Evolutionary conservation across 202 grass and related monocot species (phyloP).

Genomic region (Setaria italica): DNA sequence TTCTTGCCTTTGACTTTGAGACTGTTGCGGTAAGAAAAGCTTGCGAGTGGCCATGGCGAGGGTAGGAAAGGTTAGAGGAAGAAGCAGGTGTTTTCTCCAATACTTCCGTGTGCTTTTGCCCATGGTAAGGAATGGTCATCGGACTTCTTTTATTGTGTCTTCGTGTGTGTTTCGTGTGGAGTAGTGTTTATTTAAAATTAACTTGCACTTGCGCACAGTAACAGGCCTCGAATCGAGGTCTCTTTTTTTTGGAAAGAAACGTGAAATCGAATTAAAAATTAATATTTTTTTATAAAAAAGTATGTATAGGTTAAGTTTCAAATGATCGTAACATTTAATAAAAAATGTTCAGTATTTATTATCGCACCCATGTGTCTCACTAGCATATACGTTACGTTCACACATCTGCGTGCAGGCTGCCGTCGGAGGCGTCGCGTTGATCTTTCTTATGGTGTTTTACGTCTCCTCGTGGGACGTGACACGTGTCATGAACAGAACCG

Average conservation of each 20-base stretch:
- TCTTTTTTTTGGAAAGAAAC: background rate
- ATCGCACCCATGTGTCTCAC: background rate
- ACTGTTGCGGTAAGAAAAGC: background rate
- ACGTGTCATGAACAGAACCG: background rate
- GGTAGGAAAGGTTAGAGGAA: background rate
- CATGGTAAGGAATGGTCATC: background rate
- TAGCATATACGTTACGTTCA: background rate
- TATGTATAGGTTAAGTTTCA: too few species aligned
- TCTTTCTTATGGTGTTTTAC: background rate
- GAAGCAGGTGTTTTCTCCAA: background rate
- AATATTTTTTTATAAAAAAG: background rate
- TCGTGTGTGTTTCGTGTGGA: too few species aligned
- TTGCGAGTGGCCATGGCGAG: background rate
- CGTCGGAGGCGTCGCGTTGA: background rate
- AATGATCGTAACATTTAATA: too few species aligned
- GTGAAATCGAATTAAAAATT: background rate
- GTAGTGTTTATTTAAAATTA: too few species aligned
- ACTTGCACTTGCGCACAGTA: too few species aligned
- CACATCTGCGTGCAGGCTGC: background rate
- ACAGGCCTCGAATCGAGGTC: too few species aligned
- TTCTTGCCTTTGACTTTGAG: background rate
- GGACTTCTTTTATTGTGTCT: too few species aligned
- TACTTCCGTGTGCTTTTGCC: background rate
- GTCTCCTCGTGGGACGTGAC: background rate
- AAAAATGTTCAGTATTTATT: too few species aligned